Evolutionary conservation across 208 protist genomes (phyloP).

Genomic region (Trypanosoma lewisi): DNA sequence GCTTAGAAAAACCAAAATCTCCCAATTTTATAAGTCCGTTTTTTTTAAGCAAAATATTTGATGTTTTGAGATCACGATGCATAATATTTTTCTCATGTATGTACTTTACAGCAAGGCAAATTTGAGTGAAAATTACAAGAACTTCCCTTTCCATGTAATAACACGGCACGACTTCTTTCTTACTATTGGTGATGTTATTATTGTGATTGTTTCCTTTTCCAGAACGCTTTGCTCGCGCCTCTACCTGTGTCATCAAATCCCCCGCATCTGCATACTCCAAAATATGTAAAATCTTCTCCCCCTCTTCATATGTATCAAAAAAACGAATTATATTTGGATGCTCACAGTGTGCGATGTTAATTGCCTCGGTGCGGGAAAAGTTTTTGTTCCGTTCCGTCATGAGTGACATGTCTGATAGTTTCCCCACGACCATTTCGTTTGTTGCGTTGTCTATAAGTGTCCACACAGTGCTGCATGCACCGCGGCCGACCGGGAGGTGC

Average conservation of each 20-base stretch:
- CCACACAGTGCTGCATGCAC: slow-evolving; percentile 68
- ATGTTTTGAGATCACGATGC: slow-evolving; percentile 82
- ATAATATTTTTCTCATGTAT: slow-evolving; percentile 74
- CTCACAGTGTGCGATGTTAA: slow-evolving; percentile 48
- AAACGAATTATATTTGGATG: slow-evolving; percentile 77
- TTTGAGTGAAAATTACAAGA: slow-evolving; percentile 63
- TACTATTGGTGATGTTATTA: background rate
- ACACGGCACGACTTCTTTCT: background rate
- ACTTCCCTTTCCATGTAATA: slow-evolving; percentile 67
- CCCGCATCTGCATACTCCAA: slow-evolving; percentile 82
- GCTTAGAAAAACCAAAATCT: slow-evolving; percentile 79
- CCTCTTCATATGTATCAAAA: slow-evolving; percentile 40
- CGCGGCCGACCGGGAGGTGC: slow-evolving; percentile 44
- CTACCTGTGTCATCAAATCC: slow-evolving; percentile 65
- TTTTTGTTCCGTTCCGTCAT: slow-evolving; percentile 34
- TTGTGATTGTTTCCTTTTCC: slow-evolving; percentile 14
- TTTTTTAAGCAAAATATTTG: slow-evolving; percentile 67
- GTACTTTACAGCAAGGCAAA: slow-evolving; percentile 75
- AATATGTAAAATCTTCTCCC: slow-evolving; percentile 48
- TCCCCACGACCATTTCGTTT: slow-evolving; percentile 46
- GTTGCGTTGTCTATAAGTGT: slow-evolving; percentile 53
- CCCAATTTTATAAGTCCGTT: slow-evolving; percentile 80
- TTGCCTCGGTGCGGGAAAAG: slow-evolving; percentile 50
- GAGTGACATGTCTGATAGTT: slow-evolving; percentile 42
- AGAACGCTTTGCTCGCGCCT: slow-evolving; percentile 31